Evolutionary conservation across 108 stramenopile genomes (phyloP).

Genomic region (Stephanodiscus minutulus): DNA sequence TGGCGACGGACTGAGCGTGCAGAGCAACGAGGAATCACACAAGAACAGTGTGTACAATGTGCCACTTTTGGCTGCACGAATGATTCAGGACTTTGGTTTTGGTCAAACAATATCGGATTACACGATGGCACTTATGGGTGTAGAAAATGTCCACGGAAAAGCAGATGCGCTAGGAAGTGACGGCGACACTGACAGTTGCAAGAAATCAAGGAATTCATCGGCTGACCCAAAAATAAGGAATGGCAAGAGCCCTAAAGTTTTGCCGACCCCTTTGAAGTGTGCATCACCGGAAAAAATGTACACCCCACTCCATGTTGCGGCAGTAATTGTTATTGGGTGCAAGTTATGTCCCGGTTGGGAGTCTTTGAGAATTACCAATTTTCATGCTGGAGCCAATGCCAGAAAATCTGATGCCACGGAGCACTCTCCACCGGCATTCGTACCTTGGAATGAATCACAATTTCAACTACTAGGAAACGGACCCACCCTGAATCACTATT

Average conservation of each 20-base stretch:
- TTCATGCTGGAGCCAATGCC: background rate
- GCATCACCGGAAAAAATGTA: slow-evolving; percentile 37
- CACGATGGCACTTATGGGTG: slow-evolving; percentile 55
- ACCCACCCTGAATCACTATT: slow-evolving; percentile 42
- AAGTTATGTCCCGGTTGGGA: slow-evolving; percentile 61
- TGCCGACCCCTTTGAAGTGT: slow-evolving; percentile 38
- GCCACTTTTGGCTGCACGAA: slow-evolving; percentile 47
- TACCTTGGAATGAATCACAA: slow-evolving; percentile 56
- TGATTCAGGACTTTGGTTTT: slow-evolving; percentile 61
- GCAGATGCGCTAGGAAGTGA: background rate
- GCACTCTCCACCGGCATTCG: slow-evolving; percentile 10
- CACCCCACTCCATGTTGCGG: slow-evolving; percentile 47
- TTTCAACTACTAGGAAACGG: slow-evolving; percentile 51
- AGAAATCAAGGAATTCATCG: background rate
- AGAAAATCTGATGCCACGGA: background rate
- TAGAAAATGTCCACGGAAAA: background rate
- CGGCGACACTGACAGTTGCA: background rate
- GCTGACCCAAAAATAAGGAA: background rate
- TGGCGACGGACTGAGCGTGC: background rate
- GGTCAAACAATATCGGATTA: slow-evolving; percentile 56
- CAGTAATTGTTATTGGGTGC: slow-evolving; percentile 61
- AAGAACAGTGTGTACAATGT: slow-evolving; percentile 42
- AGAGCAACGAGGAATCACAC: background rate
- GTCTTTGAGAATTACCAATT: slow-evolving; percentile 42
- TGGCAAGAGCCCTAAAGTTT: background rate